Percentiles rank a stretch among this genome's conserved stretches.
Conservation (phyloP, 345 rosid species). For the Camelina neglecta region DNA sequence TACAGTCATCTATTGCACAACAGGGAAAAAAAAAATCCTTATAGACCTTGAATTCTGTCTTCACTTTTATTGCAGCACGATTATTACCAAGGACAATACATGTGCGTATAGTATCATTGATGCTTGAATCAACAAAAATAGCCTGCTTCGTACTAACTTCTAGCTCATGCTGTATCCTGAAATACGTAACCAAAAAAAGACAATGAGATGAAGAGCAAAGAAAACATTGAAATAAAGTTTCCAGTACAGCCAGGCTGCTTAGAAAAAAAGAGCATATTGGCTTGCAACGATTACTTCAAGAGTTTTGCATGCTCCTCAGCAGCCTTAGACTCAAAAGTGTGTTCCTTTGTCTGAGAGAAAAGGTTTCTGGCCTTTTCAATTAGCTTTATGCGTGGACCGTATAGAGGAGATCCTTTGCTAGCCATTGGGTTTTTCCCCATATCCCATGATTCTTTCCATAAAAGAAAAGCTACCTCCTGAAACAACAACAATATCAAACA, state of each 20-base stretch:
- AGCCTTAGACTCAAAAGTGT: slow-evolving; percentile 91
- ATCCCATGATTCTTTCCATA: slow-evolving; percentile 99
- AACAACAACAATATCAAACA: slow-evolving; percentile 15
- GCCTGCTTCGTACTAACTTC: slow-evolving; percentile 92
- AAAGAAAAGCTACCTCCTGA: slow-evolving; percentile 91
- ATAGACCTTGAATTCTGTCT: slow-evolving; percentile 62
- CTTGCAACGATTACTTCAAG: slow-evolving; percentile 61
- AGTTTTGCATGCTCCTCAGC: slow-evolving; percentile 98
- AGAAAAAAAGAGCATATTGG: not conserved
- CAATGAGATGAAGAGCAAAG: slow-evolving; percentile 11
- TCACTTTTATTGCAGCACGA: slow-evolving; percentile 71
- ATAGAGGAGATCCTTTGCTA: slow-evolving; percentile 93
- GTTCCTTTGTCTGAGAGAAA: slow-evolving; percentile 89
- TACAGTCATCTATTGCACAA: not conserved
- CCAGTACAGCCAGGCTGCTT: not conserved
- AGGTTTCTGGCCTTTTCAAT: slow-evolving; percentile 80
- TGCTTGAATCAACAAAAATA: slow-evolving; percentile 96
- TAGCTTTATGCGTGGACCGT: slow-evolving; percentile 95
- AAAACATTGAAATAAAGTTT: slow-evolving; percentile 5
- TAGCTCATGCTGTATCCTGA: slow-evolving; percentile 92
- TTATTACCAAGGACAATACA: slow-evolving; percentile 89
- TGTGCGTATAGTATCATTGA: slow-evolving; percentile 96
- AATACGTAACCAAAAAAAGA: slow-evolving; percentile 9
- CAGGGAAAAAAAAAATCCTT: slow-evolving; percentile 18
- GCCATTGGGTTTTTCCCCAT: slow-evolving; percentile 93